Conservation (phyloP, 768 basidiomycete genomes). For the Kwoniella heveanensis region DNA sequence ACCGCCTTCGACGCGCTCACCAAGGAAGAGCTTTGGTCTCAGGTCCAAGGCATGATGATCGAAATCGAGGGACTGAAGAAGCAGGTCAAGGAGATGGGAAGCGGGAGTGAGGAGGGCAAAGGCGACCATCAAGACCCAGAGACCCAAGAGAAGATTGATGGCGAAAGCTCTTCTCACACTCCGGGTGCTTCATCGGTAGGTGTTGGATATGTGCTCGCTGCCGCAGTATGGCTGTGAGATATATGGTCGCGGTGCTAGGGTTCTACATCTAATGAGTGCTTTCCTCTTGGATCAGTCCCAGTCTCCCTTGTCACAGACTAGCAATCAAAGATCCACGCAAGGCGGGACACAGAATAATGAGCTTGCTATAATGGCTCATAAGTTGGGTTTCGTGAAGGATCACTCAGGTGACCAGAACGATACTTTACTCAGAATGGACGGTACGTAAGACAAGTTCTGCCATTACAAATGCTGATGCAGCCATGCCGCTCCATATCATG, state of each 20-base stretch:
- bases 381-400: not conserved
- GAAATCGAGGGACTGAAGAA: not conserved
- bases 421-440: not conserved
- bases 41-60: not conserved
- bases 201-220: no score
- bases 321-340: not conserved
- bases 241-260: no score
- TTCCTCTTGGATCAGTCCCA: no score
- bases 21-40: not conserved
- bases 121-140: no score
- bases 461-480: no score
- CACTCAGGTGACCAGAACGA: not conserved
- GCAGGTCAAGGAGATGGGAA: not conserved
- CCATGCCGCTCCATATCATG: no score
- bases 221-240: no score
- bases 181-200: not conserved
- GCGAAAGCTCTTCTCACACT: not conserved
- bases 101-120: no score
- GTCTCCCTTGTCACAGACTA: not conserved
- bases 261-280: no score
- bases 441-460: not conserved
- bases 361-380: not conserved
- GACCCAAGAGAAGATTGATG: not conserved
- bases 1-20: not conserved
- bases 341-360: not conserved